Evolutionary conservation across 1,284 basidiomycete species (phyloP), one percentile per base, ranked within the genome.

Genomic region (Singerocomus rubriflavus): DNA sequence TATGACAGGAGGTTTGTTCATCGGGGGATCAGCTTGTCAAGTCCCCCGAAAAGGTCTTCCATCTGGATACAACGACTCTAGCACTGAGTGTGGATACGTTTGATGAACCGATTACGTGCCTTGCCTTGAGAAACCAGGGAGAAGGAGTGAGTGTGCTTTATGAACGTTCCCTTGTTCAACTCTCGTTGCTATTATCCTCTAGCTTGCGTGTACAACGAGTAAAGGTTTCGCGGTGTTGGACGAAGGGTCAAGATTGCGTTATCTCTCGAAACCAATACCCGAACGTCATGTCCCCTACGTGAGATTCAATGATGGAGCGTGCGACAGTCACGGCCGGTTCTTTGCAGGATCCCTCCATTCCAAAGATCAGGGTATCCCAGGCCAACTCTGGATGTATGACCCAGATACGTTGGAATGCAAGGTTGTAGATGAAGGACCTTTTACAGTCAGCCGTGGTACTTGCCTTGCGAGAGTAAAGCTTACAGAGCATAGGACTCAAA

Each of bases 261-360:
- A 54, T 39, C 58, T 65, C 34, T 84, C 37, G 70, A 76, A 53
- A 61, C 82, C 83, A 12, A 63, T 85, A 8, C 68, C 74, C 13
- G 57, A 66, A 8, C 62, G 71, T 21, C 68, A 78, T 37, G 57
- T 58, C 61, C 69, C 10, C 67, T 31, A 76, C 56, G 79, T 75
- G 21, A 76, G 84, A 40, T 85, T 87, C 69, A 87, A 87, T 63
- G 84, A 86, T 59, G 85, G 84, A 34, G 83, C 75, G 5, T 86
- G 84, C 61, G 84, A 86, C 59, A 74, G 69, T 54, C 68, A 73
- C 57, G 84, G 84, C 6, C 75, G 82, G 37, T 86, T 82, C 63
- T 78, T 85, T 58, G 80, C 81, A 36, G 85, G 84, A 30, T 82
- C 82, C 1, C 62, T 86, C 41, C 76, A 71, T 57, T 79, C 77